Evolutionary conservation across 2,329 filamentous ascomycete species (phyloP), one percentile per base, ranked within the genome.

Genomic region (Botrytis cinerea): DNA sequence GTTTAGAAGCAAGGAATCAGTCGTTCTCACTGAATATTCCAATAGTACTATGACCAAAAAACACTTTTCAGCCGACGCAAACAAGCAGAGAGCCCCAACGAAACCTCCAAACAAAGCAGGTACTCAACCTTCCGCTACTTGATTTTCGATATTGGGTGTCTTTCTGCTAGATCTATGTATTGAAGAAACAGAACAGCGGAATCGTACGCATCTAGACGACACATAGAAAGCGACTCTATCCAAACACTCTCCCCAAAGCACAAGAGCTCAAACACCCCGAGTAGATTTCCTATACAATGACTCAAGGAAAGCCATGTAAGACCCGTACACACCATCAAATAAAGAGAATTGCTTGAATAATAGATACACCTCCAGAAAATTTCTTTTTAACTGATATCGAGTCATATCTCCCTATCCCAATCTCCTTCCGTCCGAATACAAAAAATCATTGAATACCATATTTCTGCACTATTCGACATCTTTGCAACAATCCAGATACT

Each of bases 281-380:
- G 57, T 35, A 22, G 0, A 59, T 35, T 35, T 28, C 14, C 6
- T 28, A 16, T 6, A 4, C 8, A 35, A 59, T 32, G 14, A 16
- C 16, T 28, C 18, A 5, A 59, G 28, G 28, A 32, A 8, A 5
- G 54, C n/a, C 28, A 12, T 7, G 14, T 7, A 22, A 25, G 22
- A 25, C 9, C 12, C 1, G 4, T 4, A n/a, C 25, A 14, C 22
- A 5, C 22, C 2, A 12, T 12, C 20, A 40, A 14, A 61, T 2
- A 20, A n/a, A 40, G 35, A 40, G 2, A 61, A 25, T 40, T 22
- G 22, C 60, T n/a, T 38, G 22, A 62, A 6, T 18, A 38, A 8
- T 43, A 25, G 25, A 3, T 9, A 40, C 1, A 3, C 25, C 14
- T 3, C 16, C 14, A 0, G 4, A n/a, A 4, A 1, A n/a, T 43